Evolutionary conservation across 1,139 yeast species (phyloP).

Genomic region (Scheffersomyces segobiensis): DNA sequence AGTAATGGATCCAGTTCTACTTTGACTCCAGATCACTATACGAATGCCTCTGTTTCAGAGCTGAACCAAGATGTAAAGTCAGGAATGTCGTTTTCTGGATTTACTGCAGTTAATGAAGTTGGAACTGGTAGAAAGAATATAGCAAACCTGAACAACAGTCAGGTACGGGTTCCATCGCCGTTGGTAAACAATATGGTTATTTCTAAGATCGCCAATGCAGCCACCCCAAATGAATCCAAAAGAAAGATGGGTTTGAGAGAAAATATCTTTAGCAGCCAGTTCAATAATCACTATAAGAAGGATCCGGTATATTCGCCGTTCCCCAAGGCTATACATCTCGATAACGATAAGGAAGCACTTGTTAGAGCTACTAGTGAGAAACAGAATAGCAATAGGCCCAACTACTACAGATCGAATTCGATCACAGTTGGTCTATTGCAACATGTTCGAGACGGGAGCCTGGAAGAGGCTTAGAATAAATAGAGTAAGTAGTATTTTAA

Average conservation of each 20-base stretch:
- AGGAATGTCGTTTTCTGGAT: background rate
- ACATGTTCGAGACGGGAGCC: conserved; percentile 12
- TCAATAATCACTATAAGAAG: conserved; percentile 49
- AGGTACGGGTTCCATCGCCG: conserved; percentile 1
- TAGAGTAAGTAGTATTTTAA: background rate
- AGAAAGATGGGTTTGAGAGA: background rate
- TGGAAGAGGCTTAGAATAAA: background rate
- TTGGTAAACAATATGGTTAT: background rate
- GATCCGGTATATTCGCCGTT: conserved; percentile 40
- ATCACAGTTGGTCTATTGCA: conserved; percentile 44
- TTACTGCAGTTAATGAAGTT: conserved; percentile 6
- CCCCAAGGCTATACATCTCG: conserved; percentile 43
- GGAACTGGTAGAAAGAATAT: background rate
- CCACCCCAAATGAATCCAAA: background rate
- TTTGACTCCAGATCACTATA: conserved; percentile 14
- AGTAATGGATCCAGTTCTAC: conserved; percentile 23
- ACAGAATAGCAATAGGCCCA: conserved; percentile 26
- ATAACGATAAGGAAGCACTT: conserved; percentile 32
- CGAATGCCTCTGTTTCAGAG: background rate
- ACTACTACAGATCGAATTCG: conserved; percentile 40
- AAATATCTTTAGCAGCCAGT: conserved; percentile 19
- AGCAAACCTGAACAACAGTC: background rate
- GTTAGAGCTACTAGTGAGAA: conserved; percentile 20
- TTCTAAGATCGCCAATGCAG: background rate
- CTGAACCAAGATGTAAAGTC: background rate